Evolutionary conservation across 352 stramenopile genomes (phyloP), one percentile per base, ranked within the genome.

Genomic region (Phytophthora brassicae): DNA sequence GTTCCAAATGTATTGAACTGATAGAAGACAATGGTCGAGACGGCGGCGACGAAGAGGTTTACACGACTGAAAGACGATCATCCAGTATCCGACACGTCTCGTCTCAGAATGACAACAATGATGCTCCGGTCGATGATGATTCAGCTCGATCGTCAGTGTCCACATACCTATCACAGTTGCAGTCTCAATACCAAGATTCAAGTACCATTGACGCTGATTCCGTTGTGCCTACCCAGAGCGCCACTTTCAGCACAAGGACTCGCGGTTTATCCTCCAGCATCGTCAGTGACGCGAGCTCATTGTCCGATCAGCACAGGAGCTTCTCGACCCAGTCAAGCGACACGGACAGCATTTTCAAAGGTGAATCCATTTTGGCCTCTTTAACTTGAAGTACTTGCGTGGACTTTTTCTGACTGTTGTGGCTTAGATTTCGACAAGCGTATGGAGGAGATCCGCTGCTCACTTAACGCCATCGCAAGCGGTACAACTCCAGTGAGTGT

Each of bases 401-500:
- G n/a, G n/a, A n/a, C n/a, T n/a, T 1, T 24, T 17, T 22, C 43
- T 44, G 7, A 47, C 35, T 49, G 42, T 47, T 60, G 48, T 54
- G 36, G 19, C 45, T 58, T 58, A 89, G 81, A 89, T 54, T 88
- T 89, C 38, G 81, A 90, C 53, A 72, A 72, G 45, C 77, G 81
- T 5, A 90, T 90, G 81, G 79, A 89, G 53, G 73, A 90, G 56
- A 88, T 89, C 26, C 81, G 81, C 1, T 68, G 68, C 41, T 90
- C 81, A 4, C 58, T 90, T 17, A 85, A 78, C 19, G 66, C 75
- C 26, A 85, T 90, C 16, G 74, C 78, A 3, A 66, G 57, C 23
- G 69, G 72, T 9, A 63, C 61, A 36, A 64, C 56, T 42, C 33
- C 46, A 12, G n/a, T 5, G 11, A 43, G 22, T 28, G 24, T 13